phyloP scores from a whole-genome alignment of 2,329 filamentous ascomycete species.

The Fusarium aywerte region DNA sequence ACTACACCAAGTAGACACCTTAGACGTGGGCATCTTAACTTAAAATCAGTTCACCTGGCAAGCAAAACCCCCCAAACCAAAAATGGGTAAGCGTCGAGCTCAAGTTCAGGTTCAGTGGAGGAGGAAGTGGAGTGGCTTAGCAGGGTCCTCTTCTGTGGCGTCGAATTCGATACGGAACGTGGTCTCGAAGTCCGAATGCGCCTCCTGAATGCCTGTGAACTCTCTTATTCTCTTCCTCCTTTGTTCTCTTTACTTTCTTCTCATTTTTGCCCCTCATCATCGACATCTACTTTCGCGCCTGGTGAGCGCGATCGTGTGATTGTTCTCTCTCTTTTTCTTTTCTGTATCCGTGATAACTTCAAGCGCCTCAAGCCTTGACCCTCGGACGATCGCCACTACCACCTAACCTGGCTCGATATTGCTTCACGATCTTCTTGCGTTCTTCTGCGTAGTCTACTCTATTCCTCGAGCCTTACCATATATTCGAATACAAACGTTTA shows the following conservation, averaged over 20 bases:
- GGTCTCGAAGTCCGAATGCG: constrained; percentile 37
- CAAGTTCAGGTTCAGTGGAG: constrained; percentile 3
- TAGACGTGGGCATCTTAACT: neutral
- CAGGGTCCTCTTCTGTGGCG: constrained; percentile 29
- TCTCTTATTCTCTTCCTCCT: constrained; percentile 13
- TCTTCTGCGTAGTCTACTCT: neutral
- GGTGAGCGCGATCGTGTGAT: constrained; percentile 33
- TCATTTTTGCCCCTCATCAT: constrained; percentile 30
- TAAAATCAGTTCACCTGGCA: neutral
- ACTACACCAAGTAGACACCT: neutral
- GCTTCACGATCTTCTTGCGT: constrained; percentile 3
- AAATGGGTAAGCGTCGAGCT: constrained; percentile 21
- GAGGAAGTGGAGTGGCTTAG: constrained; percentile 35
- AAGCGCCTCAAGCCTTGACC: constrained; percentile 5
- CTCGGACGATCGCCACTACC: constrained; percentile 30
- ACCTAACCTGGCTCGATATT: constrained; percentile 16
- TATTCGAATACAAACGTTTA: neutral
- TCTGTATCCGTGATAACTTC: constrained; percentile 25
- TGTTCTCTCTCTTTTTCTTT: constrained; percentile 23
- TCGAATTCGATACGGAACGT: constrained; percentile 36
- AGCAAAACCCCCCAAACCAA: constrained; percentile 9
- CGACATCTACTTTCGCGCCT: constrained; percentile 29
- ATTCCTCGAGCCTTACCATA: neutral
- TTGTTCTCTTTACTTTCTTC: constrained; percentile 19
- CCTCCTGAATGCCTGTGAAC: constrained; percentile 36